A percentile compares a stretch with the other conserved stretches of the same genome.
phyloP scores from a whole-genome alignment of 1,284 basidiomycete species.

The Vanrija sp. region DNA sequence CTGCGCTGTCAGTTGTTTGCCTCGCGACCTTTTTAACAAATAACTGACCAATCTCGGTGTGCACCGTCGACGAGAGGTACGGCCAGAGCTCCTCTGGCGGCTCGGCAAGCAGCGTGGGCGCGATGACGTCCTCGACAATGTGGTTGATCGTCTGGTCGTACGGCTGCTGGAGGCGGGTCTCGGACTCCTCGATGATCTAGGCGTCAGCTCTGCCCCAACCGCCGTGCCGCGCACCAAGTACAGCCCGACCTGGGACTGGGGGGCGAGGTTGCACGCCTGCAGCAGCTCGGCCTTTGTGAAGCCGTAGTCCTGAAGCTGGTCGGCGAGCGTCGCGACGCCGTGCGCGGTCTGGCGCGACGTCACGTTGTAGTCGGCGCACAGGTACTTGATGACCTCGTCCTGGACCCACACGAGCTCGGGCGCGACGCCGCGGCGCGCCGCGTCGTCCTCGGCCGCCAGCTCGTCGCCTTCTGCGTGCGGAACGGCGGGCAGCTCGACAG shows the following conservation, averaged over 20 bases:
- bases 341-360: slow-evolving; percentile 63
- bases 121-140: slow-evolving; percentile 59
- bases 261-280: slow-evolving; percentile 83
- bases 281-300: slow-evolving; percentile 88
- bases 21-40: too few species aligned
- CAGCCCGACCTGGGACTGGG: slow-evolving; percentile 74
- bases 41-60: slow-evolving; percentile 13
- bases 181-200: slow-evolving; percentile 85
- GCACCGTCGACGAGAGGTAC: slow-evolving; percentile 15
- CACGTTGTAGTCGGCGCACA: slow-evolving; percentile 54
- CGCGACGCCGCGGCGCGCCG: slow-evolving; percentile 51
- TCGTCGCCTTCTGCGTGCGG: slow-evolving; percentile 31
- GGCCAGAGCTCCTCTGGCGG: slow-evolving; percentile 26
- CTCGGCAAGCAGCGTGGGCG: slow-evolving; percentile 26
- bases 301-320: slow-evolving; percentile 62
- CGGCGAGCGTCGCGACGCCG: slow-evolving; percentile 64
- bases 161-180: slow-evolving; percentile 61
- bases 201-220: background rate
- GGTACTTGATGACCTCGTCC: slow-evolving; percentile 79
- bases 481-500: slow-evolving; percentile 24
- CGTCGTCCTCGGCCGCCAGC: slow-evolving; percentile 52
- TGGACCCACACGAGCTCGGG: slow-evolving; percentile 84
- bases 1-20: slow-evolving; percentile 1
- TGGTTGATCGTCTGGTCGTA: slow-evolving; percentile 63
- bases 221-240: slow-evolving; percentile 73